Evolutionary conservation across 1,284 basidiomycete species (phyloP), one percentile per base, ranked within the genome.

Genomic region (Ganoderma lingzhi): DNA sequence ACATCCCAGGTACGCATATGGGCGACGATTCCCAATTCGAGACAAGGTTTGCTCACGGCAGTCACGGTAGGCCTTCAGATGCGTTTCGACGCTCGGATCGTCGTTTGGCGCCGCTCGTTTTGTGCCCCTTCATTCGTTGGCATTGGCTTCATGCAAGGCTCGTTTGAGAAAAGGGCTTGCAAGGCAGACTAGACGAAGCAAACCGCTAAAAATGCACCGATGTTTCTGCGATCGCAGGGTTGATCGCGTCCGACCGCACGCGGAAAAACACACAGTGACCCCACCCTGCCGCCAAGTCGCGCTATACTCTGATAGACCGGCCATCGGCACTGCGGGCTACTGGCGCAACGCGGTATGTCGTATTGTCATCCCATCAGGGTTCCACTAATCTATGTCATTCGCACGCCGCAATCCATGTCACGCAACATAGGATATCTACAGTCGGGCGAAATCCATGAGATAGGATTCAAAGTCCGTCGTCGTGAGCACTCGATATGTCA

Each of bases 1-100:
- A 14, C 39, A 15, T 30, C 37, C 39, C 39, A 67, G 61, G 66
- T 63, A 63, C 65, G 60, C 48, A 66, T 35, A 66, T 55, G 65
- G 19, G 48, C 35, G 53, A 63, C 23, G 32, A 32, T 67, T 67
- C 30, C 66, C 66, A 56, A 61, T 56, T 67, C 23, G 28, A 53
- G 61, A 48, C 44, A 32, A 41, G 28, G 39, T 28, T 37, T 45
- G 61, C 61, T 67, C 61, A 67, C 61, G 66, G 42, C 60, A 14
- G 48, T 56, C 60, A 28, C n/a, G 5, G 39, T 5, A 32, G 15
- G 19, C 59, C 59, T 23, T 28, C 39, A 12, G 56, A 10, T n/a
- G 59, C 39, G 19, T 37, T 35, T 35, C 35, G 35, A 37, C 56
- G 19, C 19, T 12, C 19, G 37, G 37, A 39, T 35, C 37, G 37